Conservation (phyloP, 2,329 filamentous ascomycete species). For the Periconia sp. region DNA sequence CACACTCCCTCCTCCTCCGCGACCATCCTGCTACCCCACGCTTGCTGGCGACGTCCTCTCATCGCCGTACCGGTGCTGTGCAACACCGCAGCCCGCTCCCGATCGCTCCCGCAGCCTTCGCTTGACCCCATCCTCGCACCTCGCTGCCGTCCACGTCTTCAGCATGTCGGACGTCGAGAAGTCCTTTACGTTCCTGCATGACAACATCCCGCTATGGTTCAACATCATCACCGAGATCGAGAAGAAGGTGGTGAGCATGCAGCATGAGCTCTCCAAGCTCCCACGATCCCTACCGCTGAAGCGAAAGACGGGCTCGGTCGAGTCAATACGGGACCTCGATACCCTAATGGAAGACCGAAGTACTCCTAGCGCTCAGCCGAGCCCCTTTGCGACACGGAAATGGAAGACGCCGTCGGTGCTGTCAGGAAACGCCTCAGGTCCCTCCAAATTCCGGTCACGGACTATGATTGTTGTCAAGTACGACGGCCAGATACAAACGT, state of each 20-base stretch:
- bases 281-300: conserved; percentile 35
- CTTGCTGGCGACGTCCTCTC: conserved; percentile 21
- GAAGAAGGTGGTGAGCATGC: conserved; percentile 41
- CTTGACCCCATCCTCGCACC: conserved; percentile 4
- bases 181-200: conserved; percentile 45
- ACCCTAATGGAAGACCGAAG: conserved; percentile 26
- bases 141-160: conserved; percentile 9
- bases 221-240: conserved; percentile 37
- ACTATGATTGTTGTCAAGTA: conserved; percentile 90
- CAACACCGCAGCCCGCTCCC: conserved; percentile 2
- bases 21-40: neutral
- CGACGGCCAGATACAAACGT: conserved; percentile 82
- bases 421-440: conserved; percentile 48
- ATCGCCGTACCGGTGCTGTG: conserved; percentile 12
- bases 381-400: conserved; percentile 40
- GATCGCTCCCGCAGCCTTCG: conserved; percentile 8
- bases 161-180: conserved; percentile 47
- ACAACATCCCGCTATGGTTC: conserved; percentile 48
- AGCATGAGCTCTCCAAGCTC: conserved; percentile 37
- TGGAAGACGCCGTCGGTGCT: conserved; percentile 51
- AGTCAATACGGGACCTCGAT: conserved; percentile 43
- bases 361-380: conserved; percentile 20
- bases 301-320: conserved; percentile 41
- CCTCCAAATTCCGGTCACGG: conserved; percentile 69
- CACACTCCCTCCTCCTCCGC: neutral